A percentile compares a stretch with the other conserved stretches of the same genome.
Evolutionary conservation across 1,139 yeast genomes (phyloP).

Genomic region (Geotrichum australiense): DNA sequence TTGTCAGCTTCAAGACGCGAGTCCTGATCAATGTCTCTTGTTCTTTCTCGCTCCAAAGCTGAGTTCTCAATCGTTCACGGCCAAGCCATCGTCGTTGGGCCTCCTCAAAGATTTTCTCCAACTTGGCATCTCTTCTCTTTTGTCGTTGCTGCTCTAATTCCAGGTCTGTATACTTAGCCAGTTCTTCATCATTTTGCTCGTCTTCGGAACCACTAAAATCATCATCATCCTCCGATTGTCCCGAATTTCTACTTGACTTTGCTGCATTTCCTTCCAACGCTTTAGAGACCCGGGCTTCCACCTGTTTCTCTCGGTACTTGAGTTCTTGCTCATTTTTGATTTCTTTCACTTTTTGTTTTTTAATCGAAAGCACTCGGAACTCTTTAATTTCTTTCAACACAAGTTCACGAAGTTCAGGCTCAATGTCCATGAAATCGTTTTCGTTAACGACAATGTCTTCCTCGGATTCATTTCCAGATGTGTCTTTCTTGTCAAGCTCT

Average conservation of each 20-base stretch:
- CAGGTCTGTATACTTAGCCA: conserved; percentile 19
- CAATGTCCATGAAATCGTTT: conserved; percentile 15
- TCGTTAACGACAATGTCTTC: conserved; percentile 28
- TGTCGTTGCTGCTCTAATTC: conserved; percentile 21
- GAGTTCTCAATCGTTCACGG: conserved; percentile 24
- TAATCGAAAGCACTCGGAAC: conserved; percentile 31
- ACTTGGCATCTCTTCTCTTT: conserved; percentile 18
- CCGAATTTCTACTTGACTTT: neutral
- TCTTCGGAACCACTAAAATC: conserved; percentile 9
- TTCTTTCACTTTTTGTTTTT: conserved; percentile 22
- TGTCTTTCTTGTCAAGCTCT: conserved; percentile 8
- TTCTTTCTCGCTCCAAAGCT: conserved; percentile 25
- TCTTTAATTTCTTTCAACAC: conserved; percentile 23
- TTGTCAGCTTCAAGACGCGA: conserved; percentile 20
- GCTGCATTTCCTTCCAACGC: conserved; percentile 16
- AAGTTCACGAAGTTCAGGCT: conserved; percentile 13
- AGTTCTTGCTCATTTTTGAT: conserved; percentile 25
- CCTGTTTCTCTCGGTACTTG: conserved; percentile 19
- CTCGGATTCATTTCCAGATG: conserved; percentile 23
- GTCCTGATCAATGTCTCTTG: conserved; percentile 21
- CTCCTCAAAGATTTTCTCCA: conserved; percentile 22
- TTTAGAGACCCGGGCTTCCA: conserved; percentile 20
- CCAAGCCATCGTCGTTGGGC: conserved; percentile 25
- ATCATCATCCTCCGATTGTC: conserved; percentile 5
- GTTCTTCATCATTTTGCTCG: conserved; percentile 8